These are phyloP conservation scores for Dryas alaskensis DNA, from an alignment of 306 rosid genomes.

Conservation along the genomic window DNA sequence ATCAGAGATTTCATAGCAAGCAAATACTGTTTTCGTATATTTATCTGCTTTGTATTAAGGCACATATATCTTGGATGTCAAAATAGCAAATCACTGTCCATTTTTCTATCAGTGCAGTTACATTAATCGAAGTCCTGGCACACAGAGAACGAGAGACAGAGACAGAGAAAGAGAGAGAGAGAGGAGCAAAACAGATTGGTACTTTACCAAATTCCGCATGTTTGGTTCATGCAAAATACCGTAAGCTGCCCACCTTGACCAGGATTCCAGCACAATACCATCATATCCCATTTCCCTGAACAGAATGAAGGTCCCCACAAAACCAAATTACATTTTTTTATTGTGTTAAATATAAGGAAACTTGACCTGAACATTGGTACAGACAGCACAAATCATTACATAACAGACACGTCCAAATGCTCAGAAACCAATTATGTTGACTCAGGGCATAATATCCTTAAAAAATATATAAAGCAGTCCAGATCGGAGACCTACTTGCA, in stretches of 20 bases:
- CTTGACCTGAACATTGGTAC: constrained; percentile 8
- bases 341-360: not conserved
- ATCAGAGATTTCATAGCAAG: not conserved
- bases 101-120: not conserved
- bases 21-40: not conserved
- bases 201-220: constrained; percentile 65
- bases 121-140: not conserved
- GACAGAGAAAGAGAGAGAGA: not conserved
- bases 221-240: constrained; percentile 73
- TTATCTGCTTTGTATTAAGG: not conserved
- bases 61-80: not conserved
- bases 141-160: not conserved
- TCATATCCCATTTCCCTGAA: constrained; percentile 93
- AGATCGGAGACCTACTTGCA: constrained; percentile 67
- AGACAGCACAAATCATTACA: not conserved
- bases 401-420: not conserved
- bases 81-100: not conserved
- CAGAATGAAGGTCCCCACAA: constrained; percentile 21
- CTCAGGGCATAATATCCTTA: not conserved
- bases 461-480: not conserved
- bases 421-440: constrained; percentile 11
- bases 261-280: constrained; percentile 91
- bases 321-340: not conserved
- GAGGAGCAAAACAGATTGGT: constrained; percentile 5
- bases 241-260: constrained; percentile 95